These are phyloP conservation scores for Gnaphalium uliginosum DNA, from an alignment of 129 eudicot genomes.

Conservation along the genomic window DNA sequence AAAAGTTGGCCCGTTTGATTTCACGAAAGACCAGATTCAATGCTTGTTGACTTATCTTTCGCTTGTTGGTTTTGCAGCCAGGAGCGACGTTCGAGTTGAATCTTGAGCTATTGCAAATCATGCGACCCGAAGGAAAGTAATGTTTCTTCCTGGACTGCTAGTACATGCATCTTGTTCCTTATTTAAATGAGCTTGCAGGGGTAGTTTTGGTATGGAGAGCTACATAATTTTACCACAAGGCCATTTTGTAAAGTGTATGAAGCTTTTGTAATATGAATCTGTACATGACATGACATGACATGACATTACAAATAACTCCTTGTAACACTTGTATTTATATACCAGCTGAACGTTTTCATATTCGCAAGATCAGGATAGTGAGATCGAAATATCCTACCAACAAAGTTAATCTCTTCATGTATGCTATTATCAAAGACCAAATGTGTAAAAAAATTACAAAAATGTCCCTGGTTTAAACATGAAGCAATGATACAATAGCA, in stretches of 20 bases:
- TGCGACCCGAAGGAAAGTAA: conserved; percentile 47
- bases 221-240: neutral
- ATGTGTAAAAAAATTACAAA: too few relatives aligned
- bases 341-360: neutral
- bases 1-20: neutral
- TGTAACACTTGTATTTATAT: conserved; percentile 27
- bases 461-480: too few relatives aligned
- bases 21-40: neutral
- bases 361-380: neutral
- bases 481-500: too few relatives aligned
- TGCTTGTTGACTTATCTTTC: neutral
- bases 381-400: too few relatives aligned
- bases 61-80: conserved; percentile 53
- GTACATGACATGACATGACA: conserved; percentile 13
- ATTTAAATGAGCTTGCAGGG: conserved; percentile 20
- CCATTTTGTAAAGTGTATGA: conserved; percentile 26
- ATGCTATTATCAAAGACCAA: too few relatives aligned
- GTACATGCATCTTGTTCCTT: neutral
- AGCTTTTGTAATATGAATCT: conserved; percentile 24
- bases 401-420: too few relatives aligned
- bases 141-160: neutral
- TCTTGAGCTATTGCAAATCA: conserved; percentile 80
- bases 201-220: conserved; percentile 30
- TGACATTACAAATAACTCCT: conserved; percentile 13
- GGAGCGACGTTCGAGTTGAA: conserved; percentile 83